These are phyloP conservation scores for Trichoderma pleuroti DNA, from an alignment of 2,329 filamentous ascomycete genomes.

Conservation along the genomic window DNA sequence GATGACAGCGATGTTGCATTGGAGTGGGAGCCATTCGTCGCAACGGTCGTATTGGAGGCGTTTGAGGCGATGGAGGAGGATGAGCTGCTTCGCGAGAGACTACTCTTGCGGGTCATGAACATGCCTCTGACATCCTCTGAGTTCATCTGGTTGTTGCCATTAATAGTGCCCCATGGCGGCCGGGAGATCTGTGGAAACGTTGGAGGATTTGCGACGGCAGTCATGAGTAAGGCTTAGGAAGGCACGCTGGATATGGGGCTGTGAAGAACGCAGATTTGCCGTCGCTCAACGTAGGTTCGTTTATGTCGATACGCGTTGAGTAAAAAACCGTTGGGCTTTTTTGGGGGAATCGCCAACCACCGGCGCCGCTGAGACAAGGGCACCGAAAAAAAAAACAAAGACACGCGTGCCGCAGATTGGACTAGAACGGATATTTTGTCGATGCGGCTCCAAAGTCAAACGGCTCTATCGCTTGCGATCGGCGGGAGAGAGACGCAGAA, in stretches of 20 bases:
- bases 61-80: conserved; percentile 77
- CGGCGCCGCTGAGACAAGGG: not conserved
- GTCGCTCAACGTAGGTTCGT: not conserved
- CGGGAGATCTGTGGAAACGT: conserved; percentile 61
- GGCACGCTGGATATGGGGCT: conserved; percentile 17
- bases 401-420: conserved; percentile 2
- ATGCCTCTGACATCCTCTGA: conserved; percentile 81
- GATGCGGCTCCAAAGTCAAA: not conserved
- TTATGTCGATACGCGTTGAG: conserved; percentile 12
- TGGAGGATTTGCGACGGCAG: conserved; percentile 63
- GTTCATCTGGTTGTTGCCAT: conserved; percentile 65
- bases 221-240: conserved; percentile 50
- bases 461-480: conserved; percentile 10
- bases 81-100: conserved; percentile 81
- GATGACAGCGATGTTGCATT: conserved; percentile 55
- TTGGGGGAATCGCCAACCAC: conserved; percentile 2
- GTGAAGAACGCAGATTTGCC: not conserved
- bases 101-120: conserved; percentile 84
- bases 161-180: conserved; percentile 61
- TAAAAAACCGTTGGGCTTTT: not conserved
- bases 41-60: conserved; percentile 61
- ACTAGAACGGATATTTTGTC: not conserved
- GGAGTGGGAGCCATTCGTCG: conserved; percentile 56
- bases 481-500: not conserved
- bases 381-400: not conserved